phyloP scores from a whole-genome alignment of 495 filamentous ascomycete species.

The Amorphotheca resinae region DNA sequence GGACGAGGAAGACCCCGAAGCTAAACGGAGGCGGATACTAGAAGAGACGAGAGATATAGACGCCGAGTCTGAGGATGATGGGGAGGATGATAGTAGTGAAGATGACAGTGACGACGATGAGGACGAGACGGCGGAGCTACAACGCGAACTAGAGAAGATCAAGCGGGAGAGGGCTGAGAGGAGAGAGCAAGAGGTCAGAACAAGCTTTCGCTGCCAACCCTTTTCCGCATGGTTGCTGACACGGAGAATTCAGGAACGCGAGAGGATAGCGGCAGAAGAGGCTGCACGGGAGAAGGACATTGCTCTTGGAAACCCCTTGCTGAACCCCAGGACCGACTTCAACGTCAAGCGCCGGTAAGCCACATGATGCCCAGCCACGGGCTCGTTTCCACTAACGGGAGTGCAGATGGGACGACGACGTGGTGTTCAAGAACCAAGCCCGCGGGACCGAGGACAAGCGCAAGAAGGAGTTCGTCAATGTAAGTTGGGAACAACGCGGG shows the following conservation, averaged over 20 bases:
- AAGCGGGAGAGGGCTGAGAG: constrained; percentile 79
- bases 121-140: constrained; percentile 80
- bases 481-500: constrained; percentile 26
- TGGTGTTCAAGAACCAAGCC: constrained; percentile 99
- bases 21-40: constrained; percentile 76
- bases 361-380: constrained; percentile 22
- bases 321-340: constrained; percentile 63
- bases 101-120: constrained; percentile 71
- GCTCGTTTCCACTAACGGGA: constrained; percentile 7
- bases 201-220: constrained; percentile 6
- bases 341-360: constrained; percentile 51
- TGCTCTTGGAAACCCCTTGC: constrained; percentile 79
- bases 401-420: constrained; percentile 87
- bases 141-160: constrained; percentile 90
- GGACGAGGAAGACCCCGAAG: constrained; percentile 58
- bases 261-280: constrained; percentile 62
- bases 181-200: constrained; percentile 62
- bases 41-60: constrained; percentile 85
- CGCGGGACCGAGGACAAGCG: constrained; percentile 83
- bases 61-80: constrained; percentile 65
- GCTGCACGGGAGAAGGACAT: constrained; percentile 79
- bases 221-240: constrained; percentile 5
- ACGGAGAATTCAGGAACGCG: constrained; percentile 45
- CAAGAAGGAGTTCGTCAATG: constrained; percentile 95
- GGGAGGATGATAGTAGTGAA: constrained; percentile 54